phyloP scores from a whole-genome alignment of 2,329 filamentous ascomycete species.

The Neonectria punicea region DNA sequence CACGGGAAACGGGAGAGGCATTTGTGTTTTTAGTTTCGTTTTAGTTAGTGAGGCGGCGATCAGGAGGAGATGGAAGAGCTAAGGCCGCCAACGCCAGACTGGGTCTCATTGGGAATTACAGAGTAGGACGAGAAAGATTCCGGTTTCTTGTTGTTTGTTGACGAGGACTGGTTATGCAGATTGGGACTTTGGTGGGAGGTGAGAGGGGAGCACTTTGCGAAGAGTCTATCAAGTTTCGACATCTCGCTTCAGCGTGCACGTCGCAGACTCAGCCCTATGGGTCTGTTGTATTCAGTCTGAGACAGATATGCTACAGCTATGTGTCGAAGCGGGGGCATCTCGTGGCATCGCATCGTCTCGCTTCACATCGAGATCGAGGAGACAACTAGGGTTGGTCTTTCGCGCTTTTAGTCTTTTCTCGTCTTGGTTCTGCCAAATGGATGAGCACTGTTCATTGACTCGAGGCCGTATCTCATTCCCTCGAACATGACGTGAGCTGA shows the following conservation, averaged over 20 bases:
- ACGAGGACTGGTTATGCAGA: not conserved
- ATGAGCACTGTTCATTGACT: not conserved
- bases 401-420: no score
- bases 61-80: not conserved
- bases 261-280: not conserved
- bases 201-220: not conserved
- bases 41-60: not conserved
- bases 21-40: constrained; percentile 12
- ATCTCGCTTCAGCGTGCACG: not conserved
- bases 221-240: not conserved
- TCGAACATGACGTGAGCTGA: constrained; percentile 2
- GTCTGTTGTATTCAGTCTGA: not conserved
- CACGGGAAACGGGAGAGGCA: constrained; percentile 9
- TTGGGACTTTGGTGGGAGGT: not conserved
- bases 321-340: not conserved
- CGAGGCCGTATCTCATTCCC: not conserved
- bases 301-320: not conserved
- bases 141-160: not conserved
- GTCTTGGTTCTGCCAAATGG: not conserved
- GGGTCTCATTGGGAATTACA: not conserved
- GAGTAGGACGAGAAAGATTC: not conserved
- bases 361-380: not conserved
- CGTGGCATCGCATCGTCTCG: not conserved
- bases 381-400: not conserved
- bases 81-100: not conserved